phyloP scores from a whole-genome alignment of 2,329 filamentous ascomycete genomes.

The Penicillium sclerotiorum region DNA sequence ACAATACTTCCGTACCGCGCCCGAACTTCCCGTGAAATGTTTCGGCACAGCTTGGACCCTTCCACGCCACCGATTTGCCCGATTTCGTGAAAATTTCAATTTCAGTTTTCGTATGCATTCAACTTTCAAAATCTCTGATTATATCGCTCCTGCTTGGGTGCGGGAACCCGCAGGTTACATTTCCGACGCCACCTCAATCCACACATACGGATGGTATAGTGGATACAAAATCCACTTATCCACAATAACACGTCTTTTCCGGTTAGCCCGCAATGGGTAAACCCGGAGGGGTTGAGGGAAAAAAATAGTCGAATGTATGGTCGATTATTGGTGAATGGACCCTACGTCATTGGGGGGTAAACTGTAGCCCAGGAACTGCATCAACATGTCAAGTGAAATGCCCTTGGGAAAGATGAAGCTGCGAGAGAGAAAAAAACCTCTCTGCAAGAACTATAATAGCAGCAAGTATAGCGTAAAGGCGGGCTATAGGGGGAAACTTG shows the following conservation, averaged over 20 bases:
- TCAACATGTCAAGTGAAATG: neutral
- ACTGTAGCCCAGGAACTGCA: neutral
- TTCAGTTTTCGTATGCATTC: neutral
- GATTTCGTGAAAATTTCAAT: neutral
- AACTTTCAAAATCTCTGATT: neutral
- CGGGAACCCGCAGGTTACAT: constrained; percentile 7
- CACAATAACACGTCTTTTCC: neutral
- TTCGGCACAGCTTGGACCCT: neutral
- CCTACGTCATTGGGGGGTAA: constrained; percentile 1
- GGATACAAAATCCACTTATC: constrained; percentile 1
- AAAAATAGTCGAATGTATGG: neutral
- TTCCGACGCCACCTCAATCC: constrained; percentile 3
- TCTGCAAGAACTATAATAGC: neutral
- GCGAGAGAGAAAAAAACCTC: neutral
- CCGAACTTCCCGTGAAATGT: neutral
- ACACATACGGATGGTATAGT: neutral
- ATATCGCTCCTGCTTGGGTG: neutral
- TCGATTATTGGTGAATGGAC: neutral
- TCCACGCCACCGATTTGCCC: neutral
- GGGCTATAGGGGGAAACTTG: neutral
- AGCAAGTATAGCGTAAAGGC: neutral
- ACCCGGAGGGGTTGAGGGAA: constrained; percentile 1
- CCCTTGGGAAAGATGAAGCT: neutral
- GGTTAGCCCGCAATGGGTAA: constrained; percentile 6
- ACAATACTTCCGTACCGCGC: too few relatives aligned